phyloP scores from a whole-genome alignment of 257 asterid species.

The Solanum paucissectum region DNA sequence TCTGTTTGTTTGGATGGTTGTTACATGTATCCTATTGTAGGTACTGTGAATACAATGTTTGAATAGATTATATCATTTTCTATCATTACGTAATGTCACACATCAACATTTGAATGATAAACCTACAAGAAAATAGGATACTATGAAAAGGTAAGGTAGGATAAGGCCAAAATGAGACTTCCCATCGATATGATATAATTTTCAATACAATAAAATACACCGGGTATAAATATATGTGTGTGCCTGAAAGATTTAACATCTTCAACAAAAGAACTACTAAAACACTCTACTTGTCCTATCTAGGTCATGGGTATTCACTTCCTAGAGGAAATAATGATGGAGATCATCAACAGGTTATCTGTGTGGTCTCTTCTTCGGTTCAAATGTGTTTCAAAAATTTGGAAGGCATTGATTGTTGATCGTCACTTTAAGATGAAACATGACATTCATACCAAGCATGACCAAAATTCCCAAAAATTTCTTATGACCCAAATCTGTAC shows the following conservation, averaged over 20 bases:
- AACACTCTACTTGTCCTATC: background rate
- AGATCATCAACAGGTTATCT: background rate
- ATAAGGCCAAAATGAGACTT: background rate
- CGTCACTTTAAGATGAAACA: background rate
- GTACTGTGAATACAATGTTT: too few relatives aligned
- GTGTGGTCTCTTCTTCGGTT: background rate
- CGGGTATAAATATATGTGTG: background rate
- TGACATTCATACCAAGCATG: background rate
- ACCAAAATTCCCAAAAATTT: background rate
- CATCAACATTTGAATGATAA: background rate
- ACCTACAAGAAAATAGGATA: background rate
- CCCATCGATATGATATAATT: background rate
- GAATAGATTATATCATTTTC: background rate
- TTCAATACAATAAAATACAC: background rate
- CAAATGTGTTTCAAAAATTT: background rate
- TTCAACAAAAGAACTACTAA: background rate
- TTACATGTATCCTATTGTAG: background rate
- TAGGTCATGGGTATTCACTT: background rate
- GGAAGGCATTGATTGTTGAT: background rate
- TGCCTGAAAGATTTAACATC: background rate
- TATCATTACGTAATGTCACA: background rate
- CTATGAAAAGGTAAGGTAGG: background rate
- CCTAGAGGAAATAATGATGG: background rate
- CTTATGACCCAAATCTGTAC: background rate
- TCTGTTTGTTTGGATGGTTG: background rate